These are phyloP conservation scores for Sporothrix inflata DNA, from an alignment of 2,329 filamentous ascomycete genomes.

Conservation along the genomic window DNA sequence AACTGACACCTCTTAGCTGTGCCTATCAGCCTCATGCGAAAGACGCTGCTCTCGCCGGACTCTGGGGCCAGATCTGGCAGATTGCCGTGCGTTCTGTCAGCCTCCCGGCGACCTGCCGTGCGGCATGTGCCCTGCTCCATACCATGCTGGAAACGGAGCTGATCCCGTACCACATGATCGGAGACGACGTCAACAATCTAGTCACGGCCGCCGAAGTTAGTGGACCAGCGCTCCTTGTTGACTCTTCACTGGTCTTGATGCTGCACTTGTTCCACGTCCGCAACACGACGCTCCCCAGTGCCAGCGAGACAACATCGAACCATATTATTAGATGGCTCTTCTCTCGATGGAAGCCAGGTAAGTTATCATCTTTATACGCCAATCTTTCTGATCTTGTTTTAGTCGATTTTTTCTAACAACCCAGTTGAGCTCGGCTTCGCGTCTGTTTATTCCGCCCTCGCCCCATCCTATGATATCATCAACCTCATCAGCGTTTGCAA, in stretches of 20 bases:
- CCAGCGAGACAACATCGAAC: conserved; percentile 67
- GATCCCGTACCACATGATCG: conserved; percentile 68
- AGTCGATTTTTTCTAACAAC: not conserved
- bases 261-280: conserved; percentile 67
- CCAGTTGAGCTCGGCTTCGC: conserved; percentile 69
- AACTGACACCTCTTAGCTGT: conserved; percentile 50
- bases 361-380: conserved; percentile 37
- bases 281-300: conserved; percentile 68
- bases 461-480: conserved; percentile 66
- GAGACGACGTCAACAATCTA: conserved; percentile 72
- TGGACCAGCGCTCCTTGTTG: conserved; percentile 77
- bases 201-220: conserved; percentile 78
- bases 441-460: conserved; percentile 65
- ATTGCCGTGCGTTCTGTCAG: conserved; percentile 71
- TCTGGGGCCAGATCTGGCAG: conserved; percentile 79
- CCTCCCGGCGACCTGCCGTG: conserved; percentile 71
- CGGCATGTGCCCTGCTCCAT: conserved; percentile 74
- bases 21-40: conserved; percentile 48
- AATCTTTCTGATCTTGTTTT: not conserved
- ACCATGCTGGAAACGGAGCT: conserved; percentile 67
- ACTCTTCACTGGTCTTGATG: conserved; percentile 77
- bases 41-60: conserved; percentile 46
- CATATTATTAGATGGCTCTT: conserved; percentile 82
- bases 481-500: conserved; percentile 72
- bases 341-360: conserved; percentile 80